phyloP scores from a whole-genome alignment of 148 eudicot species.

The Rhododendron vialii region DNA sequence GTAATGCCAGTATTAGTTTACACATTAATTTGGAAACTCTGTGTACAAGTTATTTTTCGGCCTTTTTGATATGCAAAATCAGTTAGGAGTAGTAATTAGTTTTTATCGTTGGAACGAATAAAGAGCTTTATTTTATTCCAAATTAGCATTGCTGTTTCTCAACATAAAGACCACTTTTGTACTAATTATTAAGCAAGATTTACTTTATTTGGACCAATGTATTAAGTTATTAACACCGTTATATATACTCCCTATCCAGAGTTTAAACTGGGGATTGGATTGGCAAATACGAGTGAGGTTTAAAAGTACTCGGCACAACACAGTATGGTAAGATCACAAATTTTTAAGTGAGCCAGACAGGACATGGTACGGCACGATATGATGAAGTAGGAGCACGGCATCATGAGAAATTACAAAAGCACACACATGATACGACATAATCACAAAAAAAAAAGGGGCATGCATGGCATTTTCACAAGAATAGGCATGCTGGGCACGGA shows the following conservation, averaged over 20 bases:
- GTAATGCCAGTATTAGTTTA: not conserved
- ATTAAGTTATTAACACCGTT: no score
- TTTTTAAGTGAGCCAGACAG: not conserved
- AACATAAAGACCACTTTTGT: not conserved
- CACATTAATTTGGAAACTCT: no score
- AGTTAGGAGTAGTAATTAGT: no score
- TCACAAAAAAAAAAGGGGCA: no score
- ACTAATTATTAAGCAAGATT: not conserved
- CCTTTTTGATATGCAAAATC: not conserved
- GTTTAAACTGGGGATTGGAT: not conserved
- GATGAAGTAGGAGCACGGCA: not conserved
- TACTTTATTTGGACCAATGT: not conserved
- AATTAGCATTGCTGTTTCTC: not conserved
- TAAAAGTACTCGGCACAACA: not conserved
- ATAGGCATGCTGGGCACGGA: not conserved
- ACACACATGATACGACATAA: not conserved
- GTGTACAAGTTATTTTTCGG: not conserved
- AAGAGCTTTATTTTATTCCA: not conserved
- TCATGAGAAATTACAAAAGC: not conserved
- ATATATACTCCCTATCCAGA: no score
- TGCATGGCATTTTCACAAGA: not conserved
- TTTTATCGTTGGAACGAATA: not conserved
- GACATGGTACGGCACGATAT: not conserved
- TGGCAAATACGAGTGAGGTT: not conserved
- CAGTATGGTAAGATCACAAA: no score